Percentiles rank a stretch among this genome's conserved stretches.
These are phyloP conservation scores for Bruguiera sexangula DNA, from an alignment of 345 rosid genomes.

Conservation along the genomic window DNA sequence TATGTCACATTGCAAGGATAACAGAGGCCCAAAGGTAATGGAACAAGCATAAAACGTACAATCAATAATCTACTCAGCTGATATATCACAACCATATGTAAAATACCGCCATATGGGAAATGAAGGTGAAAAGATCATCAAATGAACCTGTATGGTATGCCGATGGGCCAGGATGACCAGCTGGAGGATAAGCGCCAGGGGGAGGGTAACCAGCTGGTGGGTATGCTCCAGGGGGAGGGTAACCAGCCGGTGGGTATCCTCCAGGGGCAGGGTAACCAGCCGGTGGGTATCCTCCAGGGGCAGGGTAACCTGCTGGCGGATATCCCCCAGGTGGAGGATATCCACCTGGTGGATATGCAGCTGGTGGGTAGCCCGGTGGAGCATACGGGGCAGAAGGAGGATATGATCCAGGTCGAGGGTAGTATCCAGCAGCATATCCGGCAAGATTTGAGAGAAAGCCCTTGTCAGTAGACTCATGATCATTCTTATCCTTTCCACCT, in stretches of 20 bases:
- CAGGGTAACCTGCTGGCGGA: conserved; percentile 42
- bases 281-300: conserved; percentile 47
- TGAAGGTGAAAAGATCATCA: not conserved
- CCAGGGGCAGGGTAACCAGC: conserved; percentile 46
- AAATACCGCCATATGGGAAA: not conserved
- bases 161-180: conserved; percentile 55
- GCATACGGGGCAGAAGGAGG: conserved; percentile 34
- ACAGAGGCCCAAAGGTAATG: not conserved
- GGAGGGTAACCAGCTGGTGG: conserved; percentile 10
- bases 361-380: conserved; percentile 29
- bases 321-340: conserved; percentile 37
- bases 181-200: conserved; percentile 23
- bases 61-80: not conserved
- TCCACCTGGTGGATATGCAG: conserved; percentile 27
- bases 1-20: no score
- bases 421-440: conserved; percentile 55
- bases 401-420: conserved; percentile 25
- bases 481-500: conserved; percentile 45
- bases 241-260: conserved; percentile 25
- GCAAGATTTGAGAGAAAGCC: conserved; percentile 64
- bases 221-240: conserved; percentile 21
- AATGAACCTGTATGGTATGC: conserved; percentile 27
- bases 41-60: not conserved
- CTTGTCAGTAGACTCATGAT: conserved; percentile 44
- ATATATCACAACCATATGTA: not conserved